Percentiles rank a stretch among this genome's conserved stretches.
Evolutionary conservation across 345 rosid genomes (phyloP).

Genomic region (Salix purpurea): DNA sequence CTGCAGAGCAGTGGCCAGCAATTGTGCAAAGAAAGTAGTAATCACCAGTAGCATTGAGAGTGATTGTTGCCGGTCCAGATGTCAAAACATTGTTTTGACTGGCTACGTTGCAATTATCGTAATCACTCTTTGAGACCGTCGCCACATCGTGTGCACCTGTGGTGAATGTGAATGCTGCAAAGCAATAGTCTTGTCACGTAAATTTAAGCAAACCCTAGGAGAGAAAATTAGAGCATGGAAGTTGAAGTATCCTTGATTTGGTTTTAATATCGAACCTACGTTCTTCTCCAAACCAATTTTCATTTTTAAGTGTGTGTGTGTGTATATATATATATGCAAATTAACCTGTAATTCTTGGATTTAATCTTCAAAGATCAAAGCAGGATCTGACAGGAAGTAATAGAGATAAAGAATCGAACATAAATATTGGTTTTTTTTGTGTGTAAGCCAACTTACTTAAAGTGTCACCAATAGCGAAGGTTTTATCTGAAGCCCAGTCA

Average conservation of each 20-base stretch:
- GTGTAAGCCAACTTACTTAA: conserved; percentile 3
- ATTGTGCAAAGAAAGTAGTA: conserved; percentile 13
- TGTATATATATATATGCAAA: neutral
- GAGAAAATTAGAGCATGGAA: neutral
- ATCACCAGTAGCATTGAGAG: conserved; percentile 4
- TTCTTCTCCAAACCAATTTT: neutral
- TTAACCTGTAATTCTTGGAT: neutral
- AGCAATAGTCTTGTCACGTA: neutral
- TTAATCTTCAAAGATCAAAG: neutral
- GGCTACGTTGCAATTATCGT: neutral
- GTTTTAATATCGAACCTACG: neutral
- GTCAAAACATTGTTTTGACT: neutral
- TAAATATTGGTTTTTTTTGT: neutral
- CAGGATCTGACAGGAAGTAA: neutral
- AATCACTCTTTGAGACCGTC: neutral
- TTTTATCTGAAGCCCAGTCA: conserved; percentile 4
- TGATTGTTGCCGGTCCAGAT: conserved; percentile 8
- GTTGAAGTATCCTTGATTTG: neutral
- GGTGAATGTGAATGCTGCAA: conserved; percentile 19
- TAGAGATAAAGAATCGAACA: neutral
- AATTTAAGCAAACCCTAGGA: neutral
- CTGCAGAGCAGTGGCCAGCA: conserved; percentile 5
- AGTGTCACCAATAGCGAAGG: conserved; percentile 10
- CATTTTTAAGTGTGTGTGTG: too few species aligned
- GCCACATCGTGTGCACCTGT: conserved; percentile 21